Evolutionary conservation across 176 grass and related monocot genomes (phyloP), one percentile per base, ranked within the genome.

Genomic region (Carex littledalei): DNA sequence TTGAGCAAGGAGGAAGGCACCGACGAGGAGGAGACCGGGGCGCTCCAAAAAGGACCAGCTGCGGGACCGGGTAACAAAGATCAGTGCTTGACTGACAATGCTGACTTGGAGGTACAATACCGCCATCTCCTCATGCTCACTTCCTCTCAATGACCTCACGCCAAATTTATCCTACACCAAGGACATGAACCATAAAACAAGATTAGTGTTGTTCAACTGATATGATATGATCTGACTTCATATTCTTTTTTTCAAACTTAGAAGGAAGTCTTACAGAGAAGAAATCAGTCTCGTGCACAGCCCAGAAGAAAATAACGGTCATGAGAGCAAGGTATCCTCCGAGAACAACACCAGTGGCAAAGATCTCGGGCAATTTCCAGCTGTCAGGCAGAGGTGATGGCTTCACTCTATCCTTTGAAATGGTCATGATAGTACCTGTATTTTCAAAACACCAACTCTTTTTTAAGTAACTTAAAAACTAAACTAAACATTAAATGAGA

Each of bases 261-360:
- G n/a, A 80, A 31, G 39, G 18, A 81, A 15, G 18, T 10, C 91
- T 83, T 78, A 98, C 95, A 0, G 88, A 34, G 88, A 98, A 98
- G 83, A 98, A 94, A 73, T 94, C 86, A 1, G 95, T 98, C 83
- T 90, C 70, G 82, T 91, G 88, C 79, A 94, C 89, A 17, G 86
- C 86, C 95, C 95, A 98, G 95, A 98, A 98, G 91, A 98, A 98
- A 58, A 98, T 86, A 7, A 98, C 95, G 14, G 95, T 98, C 95
- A 98, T 94, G 50, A 98, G 8, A 64, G 95, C 95, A 82, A 98
- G 91, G 80, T 98, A 98, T 60, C 81, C 84, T 83, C 95, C 95
- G 0, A 98, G 86, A 15, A 98, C 95, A 58, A 98, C 0, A 55
- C 95, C 95, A 2, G 95, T 98, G 32, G 95, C 95, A 47, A 98